Evolutionary conservation across 345 rosid species (phyloP), one percentile per base, ranked within the genome.

Genomic region (Populus alba): DNA sequence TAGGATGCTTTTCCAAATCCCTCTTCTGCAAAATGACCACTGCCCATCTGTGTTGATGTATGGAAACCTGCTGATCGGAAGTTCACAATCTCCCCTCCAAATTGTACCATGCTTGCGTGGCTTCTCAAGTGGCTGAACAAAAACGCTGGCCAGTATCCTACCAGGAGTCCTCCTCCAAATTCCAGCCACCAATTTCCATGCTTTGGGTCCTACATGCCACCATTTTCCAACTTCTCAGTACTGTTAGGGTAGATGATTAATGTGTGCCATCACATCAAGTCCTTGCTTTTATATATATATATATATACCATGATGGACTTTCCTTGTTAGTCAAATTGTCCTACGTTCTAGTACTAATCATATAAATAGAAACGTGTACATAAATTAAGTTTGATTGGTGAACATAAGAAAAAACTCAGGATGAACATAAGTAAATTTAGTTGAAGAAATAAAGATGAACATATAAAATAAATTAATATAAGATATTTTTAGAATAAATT

Each of bases 181-280:
- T 82, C 74, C 55, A 82, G 77, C 85, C 85, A 82, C 85, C 85
- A 82, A 31, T 82, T 27, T 27, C 85, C 85, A 72, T 82, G 85
- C 71, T 82, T 82, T 59, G 85, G 85, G 69, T 82, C 85, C 85
- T 82, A 70, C 76, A 71, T 33, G 77, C 85, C 85, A 82, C 85
- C 85, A 82, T 23, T 82, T 37, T 27, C 85, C 85, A 72, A 80
- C 71, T 82, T 82, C 38, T 16, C 38, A 12, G n/a, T 35, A 76
- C 78, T 75, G 75, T 73, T 72, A 43, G 49, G 23, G 74, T 9
- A 63, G 31, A 70, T 38, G 43, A 77, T 77, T 66, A 47, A 35
- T 47, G 65, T 6, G 18, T 33, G 25, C 47, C 51, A 8, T 75
- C 70, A 33, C 71, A 45, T 49, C 45, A 41, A 55, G 53, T 61